Conservation (phyloP, 1,284 basidiomycete species). For the Sanghuangporus baumii region DNA sequence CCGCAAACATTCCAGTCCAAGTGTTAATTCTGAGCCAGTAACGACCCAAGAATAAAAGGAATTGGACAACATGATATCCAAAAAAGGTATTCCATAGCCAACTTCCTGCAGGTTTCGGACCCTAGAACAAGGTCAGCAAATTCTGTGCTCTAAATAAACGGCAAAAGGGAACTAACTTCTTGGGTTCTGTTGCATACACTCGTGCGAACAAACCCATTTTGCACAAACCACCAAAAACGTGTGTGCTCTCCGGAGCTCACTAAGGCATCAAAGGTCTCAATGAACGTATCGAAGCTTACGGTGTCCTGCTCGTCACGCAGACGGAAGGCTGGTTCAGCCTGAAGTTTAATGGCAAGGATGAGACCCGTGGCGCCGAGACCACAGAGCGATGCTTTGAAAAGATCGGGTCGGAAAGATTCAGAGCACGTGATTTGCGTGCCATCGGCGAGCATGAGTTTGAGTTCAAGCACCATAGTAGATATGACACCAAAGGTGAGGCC, state of each 20-base stretch:
- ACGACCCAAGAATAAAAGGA: conserved; percentile 70
- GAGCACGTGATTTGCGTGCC: conserved; percentile 68
- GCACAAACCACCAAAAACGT: conserved; percentile 94
- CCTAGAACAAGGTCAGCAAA: conserved; percentile 28
- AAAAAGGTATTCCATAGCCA: conserved; percentile 69
- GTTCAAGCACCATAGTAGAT: conserved; percentile 73
- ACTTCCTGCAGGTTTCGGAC: conserved; percentile 43
- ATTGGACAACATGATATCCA: conserved; percentile 74
- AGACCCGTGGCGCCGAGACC: conserved; percentile 93
- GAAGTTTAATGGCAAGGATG: conserved; percentile 74
- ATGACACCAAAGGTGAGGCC: conserved; percentile 81
- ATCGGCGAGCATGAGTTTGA: conserved; percentile 72
- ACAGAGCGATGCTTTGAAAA: conserved; percentile 91
- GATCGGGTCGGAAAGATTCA: conserved; percentile 55
- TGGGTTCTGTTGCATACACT: conserved; percentile 71
- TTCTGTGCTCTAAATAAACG: conserved; percentile 1
- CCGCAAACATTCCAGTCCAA: conserved; percentile 49
- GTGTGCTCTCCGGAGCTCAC: conserved; percentile 76
- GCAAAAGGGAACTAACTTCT: conserved; percentile 46
- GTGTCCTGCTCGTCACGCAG: conserved; percentile 75
- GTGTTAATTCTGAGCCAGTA: conserved; percentile 51
- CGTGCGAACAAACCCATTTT: conserved; percentile 68
- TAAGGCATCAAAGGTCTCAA: conserved; percentile 51
- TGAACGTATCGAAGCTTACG: conserved; percentile 59
- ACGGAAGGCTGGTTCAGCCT: conserved; percentile 80